Evolutionary conservation across 441 rosid genomes (phyloP).

Genomic region (Theobroma grandiflorum): DNA sequence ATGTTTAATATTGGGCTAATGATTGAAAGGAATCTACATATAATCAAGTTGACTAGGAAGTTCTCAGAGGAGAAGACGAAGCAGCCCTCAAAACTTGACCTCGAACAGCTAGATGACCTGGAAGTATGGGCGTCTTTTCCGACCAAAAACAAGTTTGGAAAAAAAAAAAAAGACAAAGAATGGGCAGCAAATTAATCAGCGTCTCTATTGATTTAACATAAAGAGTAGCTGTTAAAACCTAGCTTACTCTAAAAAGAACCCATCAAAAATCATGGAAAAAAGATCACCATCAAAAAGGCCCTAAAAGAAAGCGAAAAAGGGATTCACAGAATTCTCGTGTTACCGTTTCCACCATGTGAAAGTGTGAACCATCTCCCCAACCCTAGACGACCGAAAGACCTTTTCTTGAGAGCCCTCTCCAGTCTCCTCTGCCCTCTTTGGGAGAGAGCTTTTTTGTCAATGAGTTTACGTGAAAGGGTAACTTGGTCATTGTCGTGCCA

Average conservation of each 20-base stretch:
- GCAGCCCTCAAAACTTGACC: neutral
- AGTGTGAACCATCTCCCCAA: conserved; percentile 10
- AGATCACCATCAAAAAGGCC: neutral
- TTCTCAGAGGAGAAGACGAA: neutral
- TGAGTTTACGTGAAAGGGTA: conserved; percentile 24
- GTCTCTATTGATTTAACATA: neutral
- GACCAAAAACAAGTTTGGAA: neutral
- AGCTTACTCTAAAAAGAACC: neutral
- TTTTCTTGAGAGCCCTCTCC: too few species aligned
- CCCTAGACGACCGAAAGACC: conserved; percentile 23
- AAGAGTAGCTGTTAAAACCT: neutral
- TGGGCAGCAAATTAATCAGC: neutral
- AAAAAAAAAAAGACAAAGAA: neutral
- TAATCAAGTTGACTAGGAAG: neutral
- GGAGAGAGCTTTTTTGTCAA: neutral
- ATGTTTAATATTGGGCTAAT: neutral
- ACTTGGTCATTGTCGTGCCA: neutral
- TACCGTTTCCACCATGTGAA: conserved; percentile 34
- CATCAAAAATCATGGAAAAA: conserved; percentile 7
- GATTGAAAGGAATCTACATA: neutral
- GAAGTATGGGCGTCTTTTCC: neutral
- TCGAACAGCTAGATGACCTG: neutral
- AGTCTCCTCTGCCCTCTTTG: neutral
- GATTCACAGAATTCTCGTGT: conserved; percentile 41
- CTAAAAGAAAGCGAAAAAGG: neutral